Base-by-base conservation (phyloP, 805 yeast genomes). In the Ascoidea tarda region DNA sequence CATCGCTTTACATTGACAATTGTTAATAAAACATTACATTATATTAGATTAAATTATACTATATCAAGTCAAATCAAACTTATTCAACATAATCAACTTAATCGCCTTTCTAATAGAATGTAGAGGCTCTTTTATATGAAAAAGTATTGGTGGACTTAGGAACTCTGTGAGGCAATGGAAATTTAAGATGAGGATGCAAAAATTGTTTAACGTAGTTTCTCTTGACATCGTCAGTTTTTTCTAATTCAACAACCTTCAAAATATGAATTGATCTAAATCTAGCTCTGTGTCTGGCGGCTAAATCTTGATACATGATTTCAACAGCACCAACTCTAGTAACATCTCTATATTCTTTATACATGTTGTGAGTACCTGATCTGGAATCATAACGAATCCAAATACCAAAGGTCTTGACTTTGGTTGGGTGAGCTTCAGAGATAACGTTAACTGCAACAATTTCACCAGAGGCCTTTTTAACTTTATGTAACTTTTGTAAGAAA, bases 231-330 rank as follows among this genome's bases (percentile, higher is more conserved):
- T 87, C 95, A 66, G 93, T 82, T 85, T 88, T 90, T 76, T 84
- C 96, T 71, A 93, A 84, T 82, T 91, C 98, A 73, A 90, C 97
- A 74, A 93, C 97, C 88, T 93, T 93, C 76, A 93, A 87, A 76
- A 93, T 88, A 87, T 93, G 99, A 77, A 93, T 87, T 66, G 91
- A 84, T 85, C 99, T 88, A 84, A 93, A 93, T 84, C 99, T 89
- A 71, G 99, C 93, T 85, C 99, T 89, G 95, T 93, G 99, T 82
- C 99, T 90, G 66, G 99, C 97, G 77, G 99, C 99, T 86, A 93
- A 86, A 78, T 93, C 99, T 76, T 86, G 90, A 93, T 93, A 93
- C 84, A 93, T 84, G 72, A 93, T 79, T 77, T 87, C 96, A 71
- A 93, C 97, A 66, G 98, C 99, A 75, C 87, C 96, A 61, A 89